Base-by-base conservation (phyloP, 768 basidiomycete species). In the Amanita phalloides region DNA sequence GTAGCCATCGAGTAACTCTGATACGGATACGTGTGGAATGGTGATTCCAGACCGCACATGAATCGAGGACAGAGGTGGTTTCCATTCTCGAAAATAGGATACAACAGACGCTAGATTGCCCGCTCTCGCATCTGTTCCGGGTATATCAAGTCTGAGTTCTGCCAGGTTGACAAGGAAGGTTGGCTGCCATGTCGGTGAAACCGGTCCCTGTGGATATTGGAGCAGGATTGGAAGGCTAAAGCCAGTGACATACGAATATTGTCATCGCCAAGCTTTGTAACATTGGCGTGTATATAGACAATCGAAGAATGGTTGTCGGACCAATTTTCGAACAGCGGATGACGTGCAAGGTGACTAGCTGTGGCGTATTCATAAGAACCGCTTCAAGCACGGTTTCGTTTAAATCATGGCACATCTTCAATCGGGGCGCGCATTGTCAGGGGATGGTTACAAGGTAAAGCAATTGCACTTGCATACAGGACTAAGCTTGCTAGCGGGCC, bases 201-300 rank as follows among this genome's bases (percentile, higher is more conserved):
- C 53, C 13, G 67, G 55, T 7, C 26, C 20, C 49, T 50, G 39
- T 26, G 30, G 38, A 25, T 26, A 25, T 21, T 51, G 50, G 25
- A 45, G 43, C 17, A 45, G 25, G 6, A 9, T 33, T 25, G 30
- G 30, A 4, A 51, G 26, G 13, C n/a, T 20, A 30, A 32, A 13
- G 30, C 8, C 38, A 39, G 26, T 46, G 39, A 64, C 80, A 53
- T 52, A 86, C 84, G 53, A 74, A 73, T 41, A 75, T 71, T 13
- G 81, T 79, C 26, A 87, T 68, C 1, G 84, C 80, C 0, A 89
- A 68, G 51, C 72, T 79, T 56, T 78, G 76, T 9, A 89, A 70
- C 5, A 67, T 59, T 0, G 84, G 84, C 0, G 77, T 79, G 45
- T 77, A 66, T 0, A 60, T 55, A 9, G 75, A 63, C 20, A 74